A percentile compares a stretch with the other conserved stretches of the same genome.
Conservation (phyloP, 495 filamentous ascomycete genomes). For the Aspergillus cavernicola region DNA sequence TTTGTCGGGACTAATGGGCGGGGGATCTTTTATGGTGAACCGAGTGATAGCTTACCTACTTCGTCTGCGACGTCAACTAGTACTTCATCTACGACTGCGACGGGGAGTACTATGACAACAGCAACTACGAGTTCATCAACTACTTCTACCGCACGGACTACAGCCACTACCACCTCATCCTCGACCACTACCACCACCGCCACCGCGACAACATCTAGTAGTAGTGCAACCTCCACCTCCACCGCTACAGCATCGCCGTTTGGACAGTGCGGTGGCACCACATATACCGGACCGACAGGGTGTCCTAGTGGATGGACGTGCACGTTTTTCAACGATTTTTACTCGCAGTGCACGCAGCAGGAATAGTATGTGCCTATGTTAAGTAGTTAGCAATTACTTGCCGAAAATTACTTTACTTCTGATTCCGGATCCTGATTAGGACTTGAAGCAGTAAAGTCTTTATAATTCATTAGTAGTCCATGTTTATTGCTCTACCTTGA, state of each 20-base stretch:
- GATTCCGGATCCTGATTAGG: no score
- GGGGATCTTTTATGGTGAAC: conserved; percentile 13
- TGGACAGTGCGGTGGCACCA: conserved; percentile 12
- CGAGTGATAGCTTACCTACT: background rate
- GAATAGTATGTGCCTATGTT: no score
- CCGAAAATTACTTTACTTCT: no score
- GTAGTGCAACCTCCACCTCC: background rate
- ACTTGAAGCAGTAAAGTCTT: no score
- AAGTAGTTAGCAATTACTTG: no score
- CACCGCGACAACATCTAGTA: background rate
- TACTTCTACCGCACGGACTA: background rate
- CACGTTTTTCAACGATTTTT: conserved; percentile 7
- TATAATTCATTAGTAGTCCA: no score
- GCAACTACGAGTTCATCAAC: background rate
- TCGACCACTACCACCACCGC: background rate
- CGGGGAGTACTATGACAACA: background rate
- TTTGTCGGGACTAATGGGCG: conserved; percentile 16
- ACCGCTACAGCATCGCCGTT: conserved; percentile 4
- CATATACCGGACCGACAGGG: conserved; percentile 11
- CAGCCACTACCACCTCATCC: background rate
- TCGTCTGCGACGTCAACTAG: conserved; percentile 1
- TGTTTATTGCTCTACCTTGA: no score
- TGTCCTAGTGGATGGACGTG: conserved; percentile 14
- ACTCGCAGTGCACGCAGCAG: conserved; percentile 19
- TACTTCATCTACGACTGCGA: conserved; percentile 2